phyloP scores from a whole-genome alignment of 1,284 basidiomycete species.

The Leccinum subrobustum region DNA sequence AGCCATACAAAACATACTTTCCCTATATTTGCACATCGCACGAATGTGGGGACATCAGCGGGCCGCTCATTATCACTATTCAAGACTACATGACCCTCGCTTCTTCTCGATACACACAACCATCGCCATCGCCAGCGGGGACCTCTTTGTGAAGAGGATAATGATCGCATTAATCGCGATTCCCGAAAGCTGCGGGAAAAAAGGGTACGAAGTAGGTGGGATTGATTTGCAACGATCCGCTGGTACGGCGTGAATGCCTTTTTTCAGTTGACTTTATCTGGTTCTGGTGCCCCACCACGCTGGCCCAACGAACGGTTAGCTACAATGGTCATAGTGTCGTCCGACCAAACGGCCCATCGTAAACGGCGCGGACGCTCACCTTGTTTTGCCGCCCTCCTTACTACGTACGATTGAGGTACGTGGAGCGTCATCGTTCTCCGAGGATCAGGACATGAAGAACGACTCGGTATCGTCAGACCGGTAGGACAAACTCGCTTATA shows the following conservation, averaged over 20 bases:
- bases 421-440: constrained; percentile 1
- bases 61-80: background rate
- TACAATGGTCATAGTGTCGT: constrained; percentile 4
- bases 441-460: constrained; percentile 13
- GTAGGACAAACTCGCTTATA: background rate
- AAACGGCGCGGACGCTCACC: background rate
- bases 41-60: background rate
- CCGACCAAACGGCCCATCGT: constrained; percentile 3
- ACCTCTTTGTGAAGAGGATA: background rate
- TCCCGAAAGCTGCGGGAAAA: background rate
- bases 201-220: background rate
- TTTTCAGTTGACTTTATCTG: background rate
- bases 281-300: background rate
- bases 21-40: background rate
- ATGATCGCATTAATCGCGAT: background rate
- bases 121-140: background rate
- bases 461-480: background rate
- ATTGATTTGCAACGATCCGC: background rate
- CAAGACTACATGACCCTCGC: background rate
- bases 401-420: background rate
- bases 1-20: background rate
- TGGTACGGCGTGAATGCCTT: background rate
- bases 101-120: background rate
- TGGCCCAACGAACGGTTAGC: constrained; percentile 8
- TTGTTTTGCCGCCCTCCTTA: constrained; percentile 1